Evolutionary conservation across 1,139 yeast species (phyloP).

Genomic region (Nakaseomyces delphensis): DNA sequence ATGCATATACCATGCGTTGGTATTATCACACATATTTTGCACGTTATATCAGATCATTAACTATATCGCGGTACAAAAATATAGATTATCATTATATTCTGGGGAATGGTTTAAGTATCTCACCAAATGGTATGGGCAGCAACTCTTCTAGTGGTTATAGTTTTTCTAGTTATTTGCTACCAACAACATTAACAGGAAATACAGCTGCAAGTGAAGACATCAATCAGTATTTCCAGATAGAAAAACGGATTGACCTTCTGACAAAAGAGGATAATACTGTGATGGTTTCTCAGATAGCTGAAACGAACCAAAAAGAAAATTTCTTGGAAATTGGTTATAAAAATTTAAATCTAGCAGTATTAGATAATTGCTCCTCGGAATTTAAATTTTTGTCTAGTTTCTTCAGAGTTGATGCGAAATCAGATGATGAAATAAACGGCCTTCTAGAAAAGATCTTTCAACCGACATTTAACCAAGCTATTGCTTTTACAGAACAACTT

Average conservation of each 20-base stretch:
- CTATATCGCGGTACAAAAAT: slow-evolving; percentile 46
- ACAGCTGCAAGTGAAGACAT: slow-evolving; percentile 20
- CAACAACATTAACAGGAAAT: slow-evolving; percentile 17
- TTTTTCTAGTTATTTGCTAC: slow-evolving; percentile 21
- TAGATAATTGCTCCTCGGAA: slow-evolving; percentile 74
- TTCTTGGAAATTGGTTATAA: slow-evolving; percentile 68
- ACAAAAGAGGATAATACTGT: slow-evolving; percentile 51
- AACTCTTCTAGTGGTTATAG: slow-evolving; percentile 17
- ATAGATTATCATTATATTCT: slow-evolving; percentile 42
- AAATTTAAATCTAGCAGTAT: slow-evolving; percentile 62
- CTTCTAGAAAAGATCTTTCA: slow-evolving; percentile 42
- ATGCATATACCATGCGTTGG: slow-evolving; percentile 85
- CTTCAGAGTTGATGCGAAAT: slow-evolving; percentile 40
- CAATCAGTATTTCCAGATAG: slow-evolving; percentile 47
- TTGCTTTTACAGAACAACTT: slow-evolving; percentile 44
- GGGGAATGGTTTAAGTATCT: slow-evolving; percentile 23
- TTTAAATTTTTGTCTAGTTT: slow-evolving; percentile 66
- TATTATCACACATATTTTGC: slow-evolving; percentile 74
- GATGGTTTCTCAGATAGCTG: slow-evolving; percentile 80
- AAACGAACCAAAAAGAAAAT: slow-evolving; percentile 55
- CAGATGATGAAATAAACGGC: slow-evolving; percentile 37
- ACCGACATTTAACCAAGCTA: slow-evolving; percentile 45
- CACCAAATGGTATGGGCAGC: slow-evolving; percentile 12
- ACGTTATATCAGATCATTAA: slow-evolving; percentile 68
- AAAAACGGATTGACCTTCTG: slow-evolving; percentile 48